A percentile compares a stretch with the other conserved stretches of the same genome.
Conservation (phyloP, 176 grass and related monocot species). For the Hsuehochloa calcarea region DNA sequence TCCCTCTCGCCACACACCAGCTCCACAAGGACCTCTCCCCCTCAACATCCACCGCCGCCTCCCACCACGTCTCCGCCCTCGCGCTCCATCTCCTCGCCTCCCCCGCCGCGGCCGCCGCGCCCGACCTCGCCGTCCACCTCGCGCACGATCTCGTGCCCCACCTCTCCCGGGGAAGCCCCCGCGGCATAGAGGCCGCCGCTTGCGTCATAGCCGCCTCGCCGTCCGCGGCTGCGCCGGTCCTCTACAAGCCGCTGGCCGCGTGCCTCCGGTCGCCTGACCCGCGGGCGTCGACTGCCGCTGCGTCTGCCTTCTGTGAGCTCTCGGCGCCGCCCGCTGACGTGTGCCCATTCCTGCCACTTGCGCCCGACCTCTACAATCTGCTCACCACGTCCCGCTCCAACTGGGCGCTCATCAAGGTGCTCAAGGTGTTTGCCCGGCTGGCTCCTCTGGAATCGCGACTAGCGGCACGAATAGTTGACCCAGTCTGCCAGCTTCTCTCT, state of each 20-base stretch:
- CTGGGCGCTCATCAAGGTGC: constrained; percentile 90
- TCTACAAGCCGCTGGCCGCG: constrained; percentile 90
- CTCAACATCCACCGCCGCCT: constrained; percentile 36
- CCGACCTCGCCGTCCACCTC: constrained; percentile 69
- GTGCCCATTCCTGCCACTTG: constrained; percentile 71
- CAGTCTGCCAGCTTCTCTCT: constrained; percentile 68
- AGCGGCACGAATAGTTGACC: constrained; percentile 60
- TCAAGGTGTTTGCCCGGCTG: constrained; percentile 81
- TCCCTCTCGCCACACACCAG: constrained; percentile 79
- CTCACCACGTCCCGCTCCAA: constrained; percentile 70
- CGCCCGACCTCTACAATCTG: constrained; percentile 74
- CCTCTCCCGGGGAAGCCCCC: constrained; percentile 48
- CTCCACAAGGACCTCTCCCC: constrained; percentile 83
- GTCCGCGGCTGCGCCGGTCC: constrained; percentile 47
- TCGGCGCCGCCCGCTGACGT: constrained; percentile 64
- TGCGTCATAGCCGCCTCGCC: constrained; percentile 60
- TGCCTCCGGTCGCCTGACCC: constrained; percentile 70
- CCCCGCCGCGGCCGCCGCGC: constrained; percentile 41
- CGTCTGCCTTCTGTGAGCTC: constrained; percentile 83
- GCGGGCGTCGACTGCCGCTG: constrained; percentile 57
- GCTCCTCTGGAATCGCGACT: constrained; percentile 72
- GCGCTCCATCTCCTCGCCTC: constrained; percentile 71
- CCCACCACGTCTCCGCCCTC: constrained; percentile 50
- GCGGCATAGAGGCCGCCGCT: constrained; percentile 57
- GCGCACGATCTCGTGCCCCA: constrained; percentile 69